Evolutionary conservation across 2,329 filamentous ascomycete species (phyloP).

Genomic region (Cladosporium sp.): DNA sequence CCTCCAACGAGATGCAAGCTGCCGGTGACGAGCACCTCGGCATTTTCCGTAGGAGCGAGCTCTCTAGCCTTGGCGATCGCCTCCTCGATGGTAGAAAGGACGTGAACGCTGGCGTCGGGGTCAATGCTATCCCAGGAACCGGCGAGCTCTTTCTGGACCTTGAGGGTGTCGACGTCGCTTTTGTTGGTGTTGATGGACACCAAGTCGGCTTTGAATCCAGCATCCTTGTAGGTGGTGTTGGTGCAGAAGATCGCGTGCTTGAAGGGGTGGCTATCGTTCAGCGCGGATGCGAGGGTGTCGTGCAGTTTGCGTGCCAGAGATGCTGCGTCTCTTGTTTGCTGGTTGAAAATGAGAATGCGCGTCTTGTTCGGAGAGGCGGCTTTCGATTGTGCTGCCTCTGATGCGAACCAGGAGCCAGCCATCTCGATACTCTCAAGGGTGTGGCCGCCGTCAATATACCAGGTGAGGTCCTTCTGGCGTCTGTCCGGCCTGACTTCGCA

Average conservation of each 20-base stretch:
- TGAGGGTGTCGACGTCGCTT: slow-evolving; percentile 53
- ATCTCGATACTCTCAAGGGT: slow-evolving; percentile 77
- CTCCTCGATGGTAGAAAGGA: slow-evolving; percentile 63
- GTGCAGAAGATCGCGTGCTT: slow-evolving; percentile 74
- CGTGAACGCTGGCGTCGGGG: slow-evolving; percentile 49
- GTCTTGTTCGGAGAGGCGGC: slow-evolving; percentile 28
- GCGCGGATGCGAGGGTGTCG: slow-evolving; percentile 45
- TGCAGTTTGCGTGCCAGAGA: slow-evolving; percentile 62
- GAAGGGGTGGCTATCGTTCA: slow-evolving; percentile 50
- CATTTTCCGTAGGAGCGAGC: slow-evolving; percentile 35
- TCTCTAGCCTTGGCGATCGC: slow-evolving; percentile 56
- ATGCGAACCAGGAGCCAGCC: slow-evolving; percentile 71
- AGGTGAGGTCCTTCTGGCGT: slow-evolving; percentile 50
- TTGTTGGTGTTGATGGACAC: slow-evolving; percentile 58
- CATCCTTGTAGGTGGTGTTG: slow-evolving; percentile 62
- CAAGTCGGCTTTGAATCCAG: slow-evolving; percentile 60
- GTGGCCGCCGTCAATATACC: slow-evolving; percentile 85
- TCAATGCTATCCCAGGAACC: slow-evolving; percentile 55
- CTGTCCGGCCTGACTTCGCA: slow-evolving; percentile 63
- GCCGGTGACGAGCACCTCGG: slow-evolving; percentile 70
- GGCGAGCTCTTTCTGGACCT: slow-evolving; percentile 65
- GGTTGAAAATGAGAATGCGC: slow-evolving; percentile 80
- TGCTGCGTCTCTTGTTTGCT: slow-evolving; percentile 75
- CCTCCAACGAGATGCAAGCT: slow-evolving; percentile 82
- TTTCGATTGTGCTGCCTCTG: slow-evolving; percentile 21